phyloP scores from a whole-genome alignment of 345 rosid species.

The Acer negundo region DNA sequence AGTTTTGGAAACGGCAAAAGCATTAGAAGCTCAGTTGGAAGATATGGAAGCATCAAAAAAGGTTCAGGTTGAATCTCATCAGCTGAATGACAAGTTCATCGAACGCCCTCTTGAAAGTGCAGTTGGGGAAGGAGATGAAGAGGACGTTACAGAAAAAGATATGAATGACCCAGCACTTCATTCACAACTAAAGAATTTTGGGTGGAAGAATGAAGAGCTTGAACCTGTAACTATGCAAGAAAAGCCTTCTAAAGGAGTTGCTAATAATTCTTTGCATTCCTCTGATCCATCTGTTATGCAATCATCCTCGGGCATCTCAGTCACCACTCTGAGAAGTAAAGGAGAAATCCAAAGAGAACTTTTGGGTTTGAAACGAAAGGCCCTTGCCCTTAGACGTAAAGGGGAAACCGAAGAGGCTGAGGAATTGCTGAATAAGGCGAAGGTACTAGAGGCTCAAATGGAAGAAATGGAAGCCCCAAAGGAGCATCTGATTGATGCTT shows the following conservation, averaged over 20 bases:
- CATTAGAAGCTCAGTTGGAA: conserved; percentile 57
- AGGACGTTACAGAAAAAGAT: conserved; percentile 53
- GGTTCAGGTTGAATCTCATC: conserved; percentile 28
- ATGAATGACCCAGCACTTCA: conserved; percentile 58
- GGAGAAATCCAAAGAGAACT: conserved; percentile 63
- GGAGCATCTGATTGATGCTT: conserved; percentile 29
- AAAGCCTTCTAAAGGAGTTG: conserved; percentile 26
- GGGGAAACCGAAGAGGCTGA: conserved; percentile 62
- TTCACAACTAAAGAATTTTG: conserved; percentile 52
- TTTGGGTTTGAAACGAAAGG: conserved; percentile 58
- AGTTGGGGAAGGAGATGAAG: conserved; percentile 38
- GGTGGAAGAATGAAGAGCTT: conserved; percentile 58
- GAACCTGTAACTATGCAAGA: conserved; percentile 28
- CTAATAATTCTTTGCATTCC: conserved; percentile 31
- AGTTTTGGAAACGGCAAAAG: conserved; percentile 55
- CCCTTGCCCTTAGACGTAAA: conserved; percentile 53
- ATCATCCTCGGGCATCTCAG: conserved; percentile 18
- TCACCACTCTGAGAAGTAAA: conserved; percentile 38
- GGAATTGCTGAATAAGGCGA: conserved; percentile 45
- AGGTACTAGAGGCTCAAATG: conserved; percentile 52
- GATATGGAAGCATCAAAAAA: conserved; percentile 59
- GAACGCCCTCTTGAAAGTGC: conserved; percentile 23
- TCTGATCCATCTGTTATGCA: conserved; percentile 8
- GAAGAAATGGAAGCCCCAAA: conserved; percentile 46
- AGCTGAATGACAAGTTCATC: conserved; percentile 21